Conservation (phyloP, 2,329 filamentous ascomycete genomes). For the Xylaria arbuscula region DNA sequence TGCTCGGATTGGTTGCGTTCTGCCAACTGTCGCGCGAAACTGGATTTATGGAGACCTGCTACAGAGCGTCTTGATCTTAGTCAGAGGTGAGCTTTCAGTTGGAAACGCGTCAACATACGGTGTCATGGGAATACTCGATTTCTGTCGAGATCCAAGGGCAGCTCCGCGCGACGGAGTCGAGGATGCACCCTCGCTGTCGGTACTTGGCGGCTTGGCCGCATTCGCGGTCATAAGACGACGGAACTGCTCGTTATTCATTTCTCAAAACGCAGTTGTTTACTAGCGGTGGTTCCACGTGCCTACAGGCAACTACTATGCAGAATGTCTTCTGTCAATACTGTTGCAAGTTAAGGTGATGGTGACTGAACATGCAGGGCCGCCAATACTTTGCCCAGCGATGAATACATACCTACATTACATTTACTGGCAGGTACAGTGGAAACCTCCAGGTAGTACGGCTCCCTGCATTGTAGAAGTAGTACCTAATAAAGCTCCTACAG, state of each 20-base stretch:
- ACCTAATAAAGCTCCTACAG: too few relatives aligned
- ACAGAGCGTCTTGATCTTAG: constrained; percentile 69
- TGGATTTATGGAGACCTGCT: constrained; percentile 63
- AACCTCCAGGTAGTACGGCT: too few relatives aligned
- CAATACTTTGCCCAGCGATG: neutral
- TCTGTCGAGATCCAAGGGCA: constrained; percentile 79
- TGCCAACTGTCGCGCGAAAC: constrained; percentile 87
- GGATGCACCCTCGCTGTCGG: constrained; percentile 59
- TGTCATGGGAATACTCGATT: constrained; percentile 91
- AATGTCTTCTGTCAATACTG: neutral
- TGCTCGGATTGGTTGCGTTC: constrained; percentile 71
- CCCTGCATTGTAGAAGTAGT: too few relatives aligned
- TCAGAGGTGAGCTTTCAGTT: constrained; percentile 29
- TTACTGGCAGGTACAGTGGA: too few relatives aligned
- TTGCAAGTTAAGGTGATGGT: neutral
- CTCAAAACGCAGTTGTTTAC: neutral
- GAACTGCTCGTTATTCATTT: constrained; percentile 97
- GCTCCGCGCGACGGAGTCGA: constrained; percentile 53
- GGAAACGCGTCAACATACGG: constrained; percentile 68
- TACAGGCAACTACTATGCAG: neutral
- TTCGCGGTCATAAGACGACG: constrained; percentile 76
- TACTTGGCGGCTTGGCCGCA: constrained; percentile 54
- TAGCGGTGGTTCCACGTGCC: too few relatives aligned
- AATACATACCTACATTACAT: neutral
- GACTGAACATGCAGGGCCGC: neutral